Conservation (phyloP, 345 rosid species). For the Syzygium oleosum region DNA sequence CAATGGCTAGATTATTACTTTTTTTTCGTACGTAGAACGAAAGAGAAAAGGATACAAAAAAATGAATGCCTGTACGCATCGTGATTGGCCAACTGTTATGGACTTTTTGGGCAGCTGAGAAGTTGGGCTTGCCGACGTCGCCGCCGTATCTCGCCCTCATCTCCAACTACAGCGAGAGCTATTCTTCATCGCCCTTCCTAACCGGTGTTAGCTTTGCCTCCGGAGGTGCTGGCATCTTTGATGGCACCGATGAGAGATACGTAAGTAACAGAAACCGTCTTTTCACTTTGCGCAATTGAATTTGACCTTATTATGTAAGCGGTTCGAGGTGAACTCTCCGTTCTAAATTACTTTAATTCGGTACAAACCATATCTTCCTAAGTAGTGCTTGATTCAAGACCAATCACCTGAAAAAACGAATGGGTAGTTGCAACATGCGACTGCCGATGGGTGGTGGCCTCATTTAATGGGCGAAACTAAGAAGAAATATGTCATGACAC, state of each 20-base stretch:
- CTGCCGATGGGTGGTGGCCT: neutral
- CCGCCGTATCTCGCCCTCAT: slow-evolving; percentile 46
- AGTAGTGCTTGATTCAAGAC: neutral
- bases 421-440: neutral
- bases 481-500: neutral
- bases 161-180: neutral
- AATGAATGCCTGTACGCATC: neutral
- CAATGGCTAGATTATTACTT: neutral
- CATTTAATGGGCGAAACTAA: neutral
- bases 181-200: slow-evolving; percentile 6
- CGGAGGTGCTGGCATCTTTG: slow-evolving; percentile 22
- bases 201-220: slow-evolving; percentile 62
- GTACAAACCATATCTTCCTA: neutral
- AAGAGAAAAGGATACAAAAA: neutral
- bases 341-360: neutral
- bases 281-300: neutral
- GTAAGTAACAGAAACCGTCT: slow-evolving; percentile 2
- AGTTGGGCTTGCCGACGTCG: slow-evolving; percentile 45
- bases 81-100: neutral
- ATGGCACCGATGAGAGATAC: slow-evolving; percentile 1
- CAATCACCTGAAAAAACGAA: neutral
- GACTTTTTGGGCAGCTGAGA: slow-evolving; percentile 37
- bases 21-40: neutral
- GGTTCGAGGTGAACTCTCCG: neutral
- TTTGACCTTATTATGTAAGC: neutral